Base-by-base conservation (phyloP, 2,329 filamentous ascomycete species). In the Phyllosticta capitalensis region DNA sequence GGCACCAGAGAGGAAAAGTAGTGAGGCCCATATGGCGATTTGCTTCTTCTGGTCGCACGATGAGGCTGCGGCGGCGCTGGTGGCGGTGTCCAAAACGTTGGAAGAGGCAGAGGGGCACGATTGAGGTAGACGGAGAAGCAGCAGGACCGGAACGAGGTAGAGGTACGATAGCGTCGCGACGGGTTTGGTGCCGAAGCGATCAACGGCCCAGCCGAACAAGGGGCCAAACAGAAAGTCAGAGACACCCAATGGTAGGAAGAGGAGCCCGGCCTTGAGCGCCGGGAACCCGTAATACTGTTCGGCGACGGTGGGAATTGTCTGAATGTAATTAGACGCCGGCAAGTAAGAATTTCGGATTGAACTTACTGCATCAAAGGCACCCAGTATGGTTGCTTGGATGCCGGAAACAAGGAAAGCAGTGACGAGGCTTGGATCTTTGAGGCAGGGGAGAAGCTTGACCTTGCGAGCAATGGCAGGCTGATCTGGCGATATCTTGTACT, bases 1-100 rank as follows among this genome's bases (percentile, higher is more conserved):
- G 1, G 80, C 63, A 1, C 82, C 81, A 61, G 72, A 76, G 3
- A 81, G 67, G 0, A 70, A 73, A 0, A 83, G 69, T 0, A 83
- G 22, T 19, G 48, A 12, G 20, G 58, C 54, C 48, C 49, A 60
- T 28, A 53, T 30, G 48, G 54, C 49, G 30, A 60, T 56, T 26
- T 60, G 24, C 3, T 30, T 26, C 6, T 17, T 58, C 5, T 71
- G 72, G n/a, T 73, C 74, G 24, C 52, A 54, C n/a, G 38, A 45
- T n/a, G 38, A 45, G 3, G 17, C 38, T 5, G 17, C 38, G 21
- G 56, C 17, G 56, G 56, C 49, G 50, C 26, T 28, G 49, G 56
- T 7, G 14, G 52, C 53, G 50, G 48, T 30, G 28, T 33, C 28
- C 19, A 52, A 20, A 2, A 38, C 17, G 21, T 21, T 45, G 21